These are phyloP conservation scores for Colletotrichum higginsianum DNA, from an alignment of 2,329 filamentous ascomycete species.

Conservation along the genomic window DNA sequence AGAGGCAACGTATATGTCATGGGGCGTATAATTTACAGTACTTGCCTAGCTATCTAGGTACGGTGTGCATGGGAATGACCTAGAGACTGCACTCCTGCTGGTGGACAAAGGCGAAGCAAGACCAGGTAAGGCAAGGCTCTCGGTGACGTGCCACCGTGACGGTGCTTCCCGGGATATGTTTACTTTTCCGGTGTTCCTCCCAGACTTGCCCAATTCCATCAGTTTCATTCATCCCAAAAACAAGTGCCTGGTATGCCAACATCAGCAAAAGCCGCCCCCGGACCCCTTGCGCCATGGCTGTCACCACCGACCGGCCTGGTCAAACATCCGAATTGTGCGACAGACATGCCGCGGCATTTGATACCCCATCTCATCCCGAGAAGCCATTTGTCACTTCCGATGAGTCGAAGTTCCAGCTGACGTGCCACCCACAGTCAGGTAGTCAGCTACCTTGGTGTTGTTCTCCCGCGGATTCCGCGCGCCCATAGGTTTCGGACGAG, in stretches of 20 bases:
- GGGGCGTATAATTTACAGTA: too few relatives aligned
- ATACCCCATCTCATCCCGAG: not conserved
- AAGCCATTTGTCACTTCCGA: not conserved
- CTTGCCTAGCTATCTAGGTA: too few relatives aligned
- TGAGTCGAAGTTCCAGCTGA: not conserved
- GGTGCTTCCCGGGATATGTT: not conserved
- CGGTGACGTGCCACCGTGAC: not conserved
- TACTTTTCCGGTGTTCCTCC: not conserved
- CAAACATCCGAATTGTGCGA: not conserved
- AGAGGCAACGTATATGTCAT: too few relatives aligned
- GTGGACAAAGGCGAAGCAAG: too few relatives aligned
- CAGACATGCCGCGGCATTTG: constrained; percentile 2
- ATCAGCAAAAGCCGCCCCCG: not conserved
- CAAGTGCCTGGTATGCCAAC: not conserved
- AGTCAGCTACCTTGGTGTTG: not conserved
- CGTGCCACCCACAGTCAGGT: not conserved
- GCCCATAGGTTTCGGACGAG: not conserved
- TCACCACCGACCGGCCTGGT: not conserved
- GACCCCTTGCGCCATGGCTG: not conserved
- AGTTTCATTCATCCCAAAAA: not conserved
- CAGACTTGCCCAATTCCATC: not conserved
- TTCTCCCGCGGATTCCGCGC: constrained; percentile 1
- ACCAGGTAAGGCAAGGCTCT: too few relatives aligned
- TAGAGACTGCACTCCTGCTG: too few relatives aligned
- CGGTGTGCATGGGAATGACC: too few relatives aligned